These are phyloP conservation scores for Arthrobotrys entomopaga DNA, from an alignment of 2,329 filamentous ascomycete genomes.

Conservation along the genomic window DNA sequence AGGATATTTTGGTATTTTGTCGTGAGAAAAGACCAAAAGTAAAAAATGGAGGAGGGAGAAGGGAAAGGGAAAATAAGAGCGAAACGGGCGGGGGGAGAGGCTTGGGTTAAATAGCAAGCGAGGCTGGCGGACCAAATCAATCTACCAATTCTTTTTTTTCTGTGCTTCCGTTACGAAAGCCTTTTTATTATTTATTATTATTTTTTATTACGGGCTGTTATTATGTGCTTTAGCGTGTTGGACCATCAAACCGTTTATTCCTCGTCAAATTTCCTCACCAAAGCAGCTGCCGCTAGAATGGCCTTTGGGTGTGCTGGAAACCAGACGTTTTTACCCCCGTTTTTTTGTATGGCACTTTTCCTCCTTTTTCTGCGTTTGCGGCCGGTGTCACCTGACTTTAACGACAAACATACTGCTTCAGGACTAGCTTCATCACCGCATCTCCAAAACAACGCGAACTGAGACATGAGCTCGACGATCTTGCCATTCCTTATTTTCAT, in stretches of 20 bases:
- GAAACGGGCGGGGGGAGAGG: conserved; percentile 34
- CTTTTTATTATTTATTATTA: conserved; percentile 10
- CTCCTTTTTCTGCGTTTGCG: conserved; percentile 13
- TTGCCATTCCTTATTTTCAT: background rate
- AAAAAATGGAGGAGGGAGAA: conserved; percentile 13
- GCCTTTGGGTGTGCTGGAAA: conserved; percentile 49
- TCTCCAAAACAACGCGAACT: conserved; percentile 46
- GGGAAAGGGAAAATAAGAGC: conserved; percentile 12
- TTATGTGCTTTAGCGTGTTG: conserved; percentile 4
- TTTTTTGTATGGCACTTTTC: conserved; percentile 49
- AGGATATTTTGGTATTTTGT: conserved; percentile 23
- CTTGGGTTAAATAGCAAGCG: conserved; percentile 52
- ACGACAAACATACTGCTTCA: conserved; percentile 31
- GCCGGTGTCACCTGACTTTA: conserved; percentile 23
- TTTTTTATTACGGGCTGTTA: no score
- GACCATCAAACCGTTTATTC: conserved; percentile 22
- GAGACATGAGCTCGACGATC: conserved; percentile 27
- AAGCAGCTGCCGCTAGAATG: conserved; percentile 19
- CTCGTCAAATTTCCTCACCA: conserved; percentile 45
- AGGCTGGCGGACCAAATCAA: conserved; percentile 48
- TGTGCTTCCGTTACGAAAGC: no score
- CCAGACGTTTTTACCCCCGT: conserved; percentile 47
- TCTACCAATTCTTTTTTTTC: background rate
- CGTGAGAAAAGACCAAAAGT: background rate
- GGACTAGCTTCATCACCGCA: background rate